phyloP scores from a whole-genome alignment of 2,329 filamentous ascomycete species.

The Scytalidium sp. region DNA sequence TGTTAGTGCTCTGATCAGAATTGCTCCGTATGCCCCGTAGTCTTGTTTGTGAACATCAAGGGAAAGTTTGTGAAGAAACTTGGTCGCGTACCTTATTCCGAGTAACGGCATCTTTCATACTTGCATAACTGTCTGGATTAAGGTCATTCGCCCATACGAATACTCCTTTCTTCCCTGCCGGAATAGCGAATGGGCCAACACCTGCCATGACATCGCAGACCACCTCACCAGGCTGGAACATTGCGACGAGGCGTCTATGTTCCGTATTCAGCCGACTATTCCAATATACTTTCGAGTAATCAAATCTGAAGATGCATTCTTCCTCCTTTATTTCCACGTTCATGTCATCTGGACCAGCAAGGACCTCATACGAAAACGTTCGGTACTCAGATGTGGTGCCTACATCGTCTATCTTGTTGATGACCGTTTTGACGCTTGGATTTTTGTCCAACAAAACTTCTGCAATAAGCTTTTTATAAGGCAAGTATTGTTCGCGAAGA shows the following conservation, averaged over 20 bases:
- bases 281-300: constrained; percentile 98
- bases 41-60: too few relatives aligned
- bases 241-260: constrained; percentile 73
- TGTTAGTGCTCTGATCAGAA: background rate
- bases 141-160: constrained; percentile 98
- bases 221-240: constrained; percentile 81
- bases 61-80: too few relatives aligned
- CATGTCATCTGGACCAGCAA: constrained; percentile 78
- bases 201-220: constrained; percentile 97
- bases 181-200: constrained; percentile 91
- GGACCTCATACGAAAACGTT: constrained; percentile 89
- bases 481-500: constrained; percentile 75
- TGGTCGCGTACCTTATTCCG: constrained; percentile 74
- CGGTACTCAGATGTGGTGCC: constrained; percentile 82
- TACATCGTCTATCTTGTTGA: constrained; percentile 92
- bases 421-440: constrained; percentile 75
- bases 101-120: constrained; percentile 65
- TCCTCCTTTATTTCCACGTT: constrained; percentile 81
- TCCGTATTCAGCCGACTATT: constrained; percentile 89
- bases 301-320: constrained; percentile 83
- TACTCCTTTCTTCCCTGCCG: constrained; percentile 82
- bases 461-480: constrained; percentile 83
- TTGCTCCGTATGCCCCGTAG: too few relatives aligned
- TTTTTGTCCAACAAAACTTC: constrained; percentile 91
- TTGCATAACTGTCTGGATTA: constrained; percentile 82